A percentile compares a stretch with the other conserved stretches of the same genome.
phyloP scores from a whole-genome alignment of 2,329 filamentous ascomycete species.

The Cercospora canescens region DNA sequence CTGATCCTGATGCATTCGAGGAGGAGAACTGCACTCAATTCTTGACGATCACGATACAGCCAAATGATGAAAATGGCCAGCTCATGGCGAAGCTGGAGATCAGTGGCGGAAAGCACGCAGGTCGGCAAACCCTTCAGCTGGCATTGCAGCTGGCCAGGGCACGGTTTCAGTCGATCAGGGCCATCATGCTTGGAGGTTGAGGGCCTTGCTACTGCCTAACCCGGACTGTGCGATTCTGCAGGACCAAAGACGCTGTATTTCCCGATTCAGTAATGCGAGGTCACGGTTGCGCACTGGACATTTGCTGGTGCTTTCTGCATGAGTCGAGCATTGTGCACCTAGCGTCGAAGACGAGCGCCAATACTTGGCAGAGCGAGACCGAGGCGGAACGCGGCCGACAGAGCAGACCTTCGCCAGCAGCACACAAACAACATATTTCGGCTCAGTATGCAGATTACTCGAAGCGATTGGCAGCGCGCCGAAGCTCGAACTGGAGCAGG shows the following conservation, averaged over 20 bases:
- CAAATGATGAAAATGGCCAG: slow-evolving; percentile 41
- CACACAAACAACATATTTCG: not conserved
- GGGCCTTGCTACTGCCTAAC: not conserved
- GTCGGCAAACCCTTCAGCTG: slow-evolving; percentile 60
- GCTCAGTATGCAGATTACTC: not conserved
- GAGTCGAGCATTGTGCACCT: not conserved
- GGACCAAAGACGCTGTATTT: not conserved
- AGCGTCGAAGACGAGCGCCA: not conserved
- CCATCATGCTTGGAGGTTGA: not conserved
- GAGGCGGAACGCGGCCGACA: not conserved
- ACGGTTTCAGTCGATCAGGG: slow-evolving; percentile 60
- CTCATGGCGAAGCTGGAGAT: slow-evolving; percentile 76
- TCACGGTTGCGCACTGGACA: too few species aligned
- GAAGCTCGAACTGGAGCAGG: not conserved
- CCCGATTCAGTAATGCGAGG: too few species aligned
- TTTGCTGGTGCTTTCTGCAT: not conserved
- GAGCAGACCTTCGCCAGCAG: not conserved
- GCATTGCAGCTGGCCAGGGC: slow-evolving; percentile 61
- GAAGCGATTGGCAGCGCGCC: not conserved
- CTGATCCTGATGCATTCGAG: slow-evolving; percentile 88
- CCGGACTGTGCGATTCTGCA: not conserved
- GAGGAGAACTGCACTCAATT: slow-evolving; percentile 80
- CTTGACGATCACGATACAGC: slow-evolving; percentile 80
- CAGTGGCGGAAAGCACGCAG: slow-evolving; percentile 72
- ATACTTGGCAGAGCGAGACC: not conserved